These are phyloP conservation scores for Begonia loranthoides DNA, from an alignment of 306 rosid genomes.

Conservation along the genomic window DNA sequence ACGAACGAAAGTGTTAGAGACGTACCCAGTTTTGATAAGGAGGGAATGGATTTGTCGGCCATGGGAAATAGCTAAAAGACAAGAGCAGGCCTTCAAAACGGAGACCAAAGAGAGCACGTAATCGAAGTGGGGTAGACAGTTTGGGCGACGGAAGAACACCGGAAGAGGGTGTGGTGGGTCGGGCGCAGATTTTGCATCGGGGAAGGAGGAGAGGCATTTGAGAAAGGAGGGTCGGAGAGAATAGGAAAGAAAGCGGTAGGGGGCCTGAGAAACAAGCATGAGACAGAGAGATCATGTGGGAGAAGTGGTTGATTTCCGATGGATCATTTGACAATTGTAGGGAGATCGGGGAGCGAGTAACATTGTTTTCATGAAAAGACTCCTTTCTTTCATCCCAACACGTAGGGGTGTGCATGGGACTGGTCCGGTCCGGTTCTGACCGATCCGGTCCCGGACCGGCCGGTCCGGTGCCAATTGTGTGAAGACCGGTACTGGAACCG, in stretches of 20 bases:
- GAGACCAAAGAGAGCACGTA: slow-evolving; percentile 55
- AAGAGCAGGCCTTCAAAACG: slow-evolving; percentile 55
- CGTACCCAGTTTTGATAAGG: slow-evolving; percentile 45
- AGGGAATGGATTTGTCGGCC: slow-evolving; percentile 68
- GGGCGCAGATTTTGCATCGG: slow-evolving; percentile 14
- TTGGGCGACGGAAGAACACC: slow-evolving; percentile 30
- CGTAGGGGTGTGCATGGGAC: no score
- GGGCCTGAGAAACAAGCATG: slow-evolving; percentile 33
- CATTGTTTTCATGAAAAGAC: no score
- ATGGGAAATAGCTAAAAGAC: slow-evolving; percentile 23
- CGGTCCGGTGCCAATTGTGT: no score
- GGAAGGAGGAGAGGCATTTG: slow-evolving; percentile 36
- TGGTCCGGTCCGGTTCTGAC: no score
- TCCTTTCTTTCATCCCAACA: no score
- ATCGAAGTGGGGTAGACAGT: slow-evolving; percentile 14
- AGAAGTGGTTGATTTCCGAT: neutral
- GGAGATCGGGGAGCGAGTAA: no score
- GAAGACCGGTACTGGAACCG: no score
- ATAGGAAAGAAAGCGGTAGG: slow-evolving; percentile 12
- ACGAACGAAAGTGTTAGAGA: slow-evolving; percentile 35
- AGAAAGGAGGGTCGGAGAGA: slow-evolving; percentile 7
- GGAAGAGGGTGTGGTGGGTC: slow-evolving; percentile 28
- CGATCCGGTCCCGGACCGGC: no score
- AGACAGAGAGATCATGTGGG: slow-evolving; percentile 18
- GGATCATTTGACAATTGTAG: no score